Evolutionary conservation across 73 alveolate species (phyloP).

Genomic region (Effrenium voratum): DNA sequence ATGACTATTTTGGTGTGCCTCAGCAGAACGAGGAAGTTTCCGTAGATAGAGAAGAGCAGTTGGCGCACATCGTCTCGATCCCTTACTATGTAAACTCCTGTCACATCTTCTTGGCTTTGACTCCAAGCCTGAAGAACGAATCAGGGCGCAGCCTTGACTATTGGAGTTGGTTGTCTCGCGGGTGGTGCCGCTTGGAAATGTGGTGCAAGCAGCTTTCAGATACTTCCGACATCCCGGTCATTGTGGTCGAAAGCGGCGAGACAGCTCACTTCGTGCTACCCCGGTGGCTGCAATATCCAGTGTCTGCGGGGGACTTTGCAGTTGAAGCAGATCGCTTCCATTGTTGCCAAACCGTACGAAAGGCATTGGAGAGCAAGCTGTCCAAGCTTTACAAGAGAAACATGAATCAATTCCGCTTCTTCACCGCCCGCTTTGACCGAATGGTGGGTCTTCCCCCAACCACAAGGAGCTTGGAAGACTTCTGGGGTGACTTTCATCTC

Average conservation of each 20-base stretch:
- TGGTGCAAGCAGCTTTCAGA: constrained; percentile 8
- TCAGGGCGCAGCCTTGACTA: not conserved
- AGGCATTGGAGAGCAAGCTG: not conserved
- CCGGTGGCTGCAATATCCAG: not conserved
- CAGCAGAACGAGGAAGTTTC: not conserved
- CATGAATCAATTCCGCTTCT: not conserved
- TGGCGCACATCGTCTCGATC: not conserved
- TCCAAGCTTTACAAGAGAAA: not conserved
- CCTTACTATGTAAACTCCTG: not conserved
- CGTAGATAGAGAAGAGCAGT: not conserved
- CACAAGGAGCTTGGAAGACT: not conserved
- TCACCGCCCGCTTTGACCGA: not conserved
- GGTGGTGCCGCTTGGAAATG: constrained; percentile 23
- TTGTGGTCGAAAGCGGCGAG: not conserved
- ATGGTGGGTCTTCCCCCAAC: not conserved
- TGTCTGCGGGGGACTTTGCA: not conserved
- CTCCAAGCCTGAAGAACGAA: not conserved
- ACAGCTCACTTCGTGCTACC: not conserved
- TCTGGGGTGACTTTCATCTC: not conserved
- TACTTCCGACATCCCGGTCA: not conserved
- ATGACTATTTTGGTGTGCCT: not conserved
- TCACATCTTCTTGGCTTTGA: not conserved
- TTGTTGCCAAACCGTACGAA: not conserved
- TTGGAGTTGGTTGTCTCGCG: not conserved
- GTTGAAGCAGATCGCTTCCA: not conserved